These are phyloP conservation scores for Teunomyces atbi DNA, from an alignment of 805 yeast genomes.

Conservation along the genomic window DNA sequence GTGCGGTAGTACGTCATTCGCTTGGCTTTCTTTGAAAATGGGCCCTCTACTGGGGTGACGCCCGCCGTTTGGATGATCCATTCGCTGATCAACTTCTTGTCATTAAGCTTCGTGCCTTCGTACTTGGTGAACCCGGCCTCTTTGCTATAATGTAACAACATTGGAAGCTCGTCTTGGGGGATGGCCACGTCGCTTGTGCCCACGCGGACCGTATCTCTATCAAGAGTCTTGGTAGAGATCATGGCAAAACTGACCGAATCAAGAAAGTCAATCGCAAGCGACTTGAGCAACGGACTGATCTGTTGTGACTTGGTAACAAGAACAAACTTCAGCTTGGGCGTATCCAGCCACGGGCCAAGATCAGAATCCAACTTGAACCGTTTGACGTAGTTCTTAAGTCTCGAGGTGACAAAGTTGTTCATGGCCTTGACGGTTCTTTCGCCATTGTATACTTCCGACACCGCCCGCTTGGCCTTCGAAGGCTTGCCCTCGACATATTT, in stretches of 20 bases:
- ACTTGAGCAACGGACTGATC: slow-evolving; percentile 56
- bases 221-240: slow-evolving; percentile 23
- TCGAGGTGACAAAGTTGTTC: slow-evolving; percentile 50
- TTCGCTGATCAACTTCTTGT: slow-evolving; percentile 28
- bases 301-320: slow-evolving; percentile 51
- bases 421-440: slow-evolving; percentile 57
- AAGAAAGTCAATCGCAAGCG: slow-evolving; percentile 69
- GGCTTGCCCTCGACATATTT: slow-evolving; percentile 41
- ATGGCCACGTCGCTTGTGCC: slow-evolving; percentile 19
- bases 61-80: slow-evolving; percentile 31
- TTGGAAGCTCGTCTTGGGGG: slow-evolving; percentile 23
- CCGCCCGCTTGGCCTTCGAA: slow-evolving; percentile 19
- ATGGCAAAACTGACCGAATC: slow-evolving; percentile 49
- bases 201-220: slow-evolving; percentile 13
- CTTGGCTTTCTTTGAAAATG: slow-evolving; percentile 32
- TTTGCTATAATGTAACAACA: slow-evolving; percentile 24
- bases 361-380: slow-evolving; percentile 33
- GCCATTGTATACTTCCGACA: slow-evolving; percentile 59
- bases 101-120: slow-evolving; percentile 23
- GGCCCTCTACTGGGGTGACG: slow-evolving; percentile 35
- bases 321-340: slow-evolving; percentile 41
- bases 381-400: slow-evolving; percentile 66
- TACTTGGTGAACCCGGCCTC: slow-evolving; percentile 20
- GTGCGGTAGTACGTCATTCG: slow-evolving; percentile 30
- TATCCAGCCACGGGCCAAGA: slow-evolving; percentile 26